Percentiles rank a stretch among this genome's conserved stretches.
These are phyloP conservation scores for Sugiyamaella pinicola DNA, from an alignment of 1,139 yeast genomes.

Conservation along the genomic window DNA sequence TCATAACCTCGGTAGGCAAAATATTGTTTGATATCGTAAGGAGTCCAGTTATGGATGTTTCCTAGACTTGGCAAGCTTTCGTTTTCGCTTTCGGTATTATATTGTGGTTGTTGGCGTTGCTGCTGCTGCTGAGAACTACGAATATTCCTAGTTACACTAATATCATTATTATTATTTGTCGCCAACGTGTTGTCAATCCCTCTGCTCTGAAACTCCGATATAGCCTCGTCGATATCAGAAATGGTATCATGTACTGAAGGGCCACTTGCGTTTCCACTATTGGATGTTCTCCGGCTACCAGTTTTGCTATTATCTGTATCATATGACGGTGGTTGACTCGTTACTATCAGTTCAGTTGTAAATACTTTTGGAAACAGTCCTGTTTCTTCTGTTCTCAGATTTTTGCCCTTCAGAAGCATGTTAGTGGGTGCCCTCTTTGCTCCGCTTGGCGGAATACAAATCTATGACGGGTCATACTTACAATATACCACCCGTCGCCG, in stretches of 20 bases:
- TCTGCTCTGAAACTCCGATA: constrained; percentile 58
- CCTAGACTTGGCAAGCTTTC: constrained; percentile 19
- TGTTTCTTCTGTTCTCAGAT: constrained; percentile 65
- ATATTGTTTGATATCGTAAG: constrained; percentile 79
- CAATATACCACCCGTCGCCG: constrained; percentile 95
- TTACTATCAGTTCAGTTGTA: constrained; percentile 43
- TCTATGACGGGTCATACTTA: constrained; percentile 33
- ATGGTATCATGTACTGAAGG: constrained; percentile 59
- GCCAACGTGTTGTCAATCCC: constrained; percentile 19
- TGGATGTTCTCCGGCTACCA: neutral
- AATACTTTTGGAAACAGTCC: constrained; percentile 91
- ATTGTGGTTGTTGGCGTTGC: neutral
- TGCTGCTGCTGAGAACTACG: constrained; percentile 8
- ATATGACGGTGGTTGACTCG: constrained; percentile 18
- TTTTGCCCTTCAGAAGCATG: constrained; percentile 55
- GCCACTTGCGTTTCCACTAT: constrained; percentile 1
- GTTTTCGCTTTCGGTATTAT: neutral
- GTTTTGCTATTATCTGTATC: constrained; percentile 10
- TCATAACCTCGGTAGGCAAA: constrained; percentile 77
- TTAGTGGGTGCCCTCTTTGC: neutral
- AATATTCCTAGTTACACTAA: too few species aligned
- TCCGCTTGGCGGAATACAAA: neutral
- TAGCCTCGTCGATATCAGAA: constrained; percentile 82
- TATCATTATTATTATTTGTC: neutral
- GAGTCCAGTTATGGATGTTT: constrained; percentile 63